phyloP scores from a whole-genome alignment of 2,329 filamentous ascomycete genomes.

The Penicillium olsonii region DNA sequence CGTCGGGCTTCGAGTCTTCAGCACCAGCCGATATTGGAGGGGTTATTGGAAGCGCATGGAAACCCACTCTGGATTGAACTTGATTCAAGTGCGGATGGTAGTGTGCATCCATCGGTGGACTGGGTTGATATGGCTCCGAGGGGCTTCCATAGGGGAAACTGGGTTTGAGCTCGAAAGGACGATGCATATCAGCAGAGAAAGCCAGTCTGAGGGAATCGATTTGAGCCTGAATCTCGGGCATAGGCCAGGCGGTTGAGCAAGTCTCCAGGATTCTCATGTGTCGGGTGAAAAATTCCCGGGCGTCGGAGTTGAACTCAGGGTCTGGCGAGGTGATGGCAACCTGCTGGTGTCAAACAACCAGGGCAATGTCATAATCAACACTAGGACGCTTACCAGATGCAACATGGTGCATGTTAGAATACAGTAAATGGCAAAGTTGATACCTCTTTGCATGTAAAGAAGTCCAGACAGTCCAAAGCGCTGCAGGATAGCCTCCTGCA shows the following conservation, averaged over 20 bases:
- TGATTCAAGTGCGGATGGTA: constrained; percentile 54
- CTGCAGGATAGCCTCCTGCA: constrained; percentile 80
- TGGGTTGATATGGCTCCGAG: constrained; percentile 62
- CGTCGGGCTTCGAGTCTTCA: constrained; percentile 73
- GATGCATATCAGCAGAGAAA: constrained; percentile 81
- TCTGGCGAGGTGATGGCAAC: constrained; percentile 92
- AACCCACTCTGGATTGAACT: constrained; percentile 50
- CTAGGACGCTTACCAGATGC: constrained; percentile 71
- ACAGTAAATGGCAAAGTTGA: constrained; percentile 93
- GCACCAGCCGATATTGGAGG: constrained; percentile 75
- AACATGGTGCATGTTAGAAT: constrained; percentile 90
- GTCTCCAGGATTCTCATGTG: constrained; percentile 93
- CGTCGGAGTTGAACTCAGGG: constrained; percentile 79
- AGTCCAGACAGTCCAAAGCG: constrained; percentile 77
- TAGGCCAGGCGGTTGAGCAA: constrained; percentile 79
- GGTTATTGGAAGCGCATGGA: constrained; percentile 69
- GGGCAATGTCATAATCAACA: background rate
- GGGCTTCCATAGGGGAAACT: constrained; percentile 87
- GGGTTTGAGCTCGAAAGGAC: constrained; percentile 85
- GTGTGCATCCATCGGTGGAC: constrained; percentile 57
- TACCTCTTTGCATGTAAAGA: constrained; percentile 88
- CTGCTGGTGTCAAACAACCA: constrained; percentile 48
- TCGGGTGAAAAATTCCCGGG: constrained; percentile 83
- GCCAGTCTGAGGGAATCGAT: constrained; percentile 86
- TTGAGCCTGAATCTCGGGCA: constrained; percentile 86